phyloP scores from a whole-genome alignment of 1,139 yeast species.

The Lodderomyces parapsilosis region DNA sequence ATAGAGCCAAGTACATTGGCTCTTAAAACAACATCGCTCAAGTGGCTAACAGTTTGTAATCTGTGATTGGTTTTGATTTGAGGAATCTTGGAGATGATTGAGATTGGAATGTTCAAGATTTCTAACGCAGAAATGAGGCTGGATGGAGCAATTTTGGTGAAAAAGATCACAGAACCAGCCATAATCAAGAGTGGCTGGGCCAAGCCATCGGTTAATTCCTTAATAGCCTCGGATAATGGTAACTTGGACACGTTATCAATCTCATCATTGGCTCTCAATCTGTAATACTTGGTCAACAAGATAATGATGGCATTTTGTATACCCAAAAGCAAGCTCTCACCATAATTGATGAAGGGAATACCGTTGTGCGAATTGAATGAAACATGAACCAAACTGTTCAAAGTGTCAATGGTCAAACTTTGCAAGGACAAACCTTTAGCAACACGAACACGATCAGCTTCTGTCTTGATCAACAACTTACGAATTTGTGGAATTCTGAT shows the following conservation, averaged over 20 bases:
- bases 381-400: constrained; percentile 42
- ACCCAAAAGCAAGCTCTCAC: constrained; percentile 43
- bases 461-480: constrained; percentile 29
- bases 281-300: constrained; percentile 37
- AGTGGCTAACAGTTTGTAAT: constrained; percentile 53
- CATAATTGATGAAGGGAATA: constrained; percentile 41
- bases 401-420: constrained; percentile 38
- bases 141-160: constrained; percentile 34
- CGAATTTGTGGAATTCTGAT: constrained; percentile 45
- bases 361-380: constrained; percentile 37
- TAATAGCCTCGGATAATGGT: constrained; percentile 19
- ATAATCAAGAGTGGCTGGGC: constrained; percentile 29
- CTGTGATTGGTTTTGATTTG: constrained; percentile 50
- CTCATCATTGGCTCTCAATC: constrained; percentile 20
- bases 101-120: constrained; percentile 52
- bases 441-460: constrained; percentile 29
- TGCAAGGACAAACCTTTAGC: constrained; percentile 41
- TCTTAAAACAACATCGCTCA: constrained; percentile 52
- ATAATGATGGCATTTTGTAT: constrained; percentile 40
- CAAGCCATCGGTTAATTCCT: constrained; percentile 20
- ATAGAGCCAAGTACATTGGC: constrained; percentile 57
- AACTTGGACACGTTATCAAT: constrained; percentile 15
- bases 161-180: constrained; percentile 27
- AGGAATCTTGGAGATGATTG: constrained; percentile 53
- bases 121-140: constrained; percentile 38